These are phyloP conservation scores for Dactylellina drechsleri DNA, from an alignment of 2,329 filamentous ascomycete genomes.

Conservation along the genomic window DNA sequence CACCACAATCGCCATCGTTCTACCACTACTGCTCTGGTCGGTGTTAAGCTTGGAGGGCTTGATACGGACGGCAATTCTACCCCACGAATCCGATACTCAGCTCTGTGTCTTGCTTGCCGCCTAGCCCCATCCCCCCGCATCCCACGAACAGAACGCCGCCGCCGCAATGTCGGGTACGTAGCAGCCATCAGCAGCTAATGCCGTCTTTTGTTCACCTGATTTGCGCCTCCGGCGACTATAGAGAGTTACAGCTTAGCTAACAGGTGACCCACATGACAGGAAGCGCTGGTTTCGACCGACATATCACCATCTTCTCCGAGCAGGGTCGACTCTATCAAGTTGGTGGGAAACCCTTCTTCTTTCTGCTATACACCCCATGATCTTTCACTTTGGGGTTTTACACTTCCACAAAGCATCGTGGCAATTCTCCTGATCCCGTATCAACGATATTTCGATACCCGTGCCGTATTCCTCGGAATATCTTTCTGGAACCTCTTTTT, in stretches of 20 bases:
- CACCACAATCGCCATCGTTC: slow-evolving; percentile 11
- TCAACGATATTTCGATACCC: slow-evolving; percentile 15
- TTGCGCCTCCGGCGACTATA: neutral
- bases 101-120: neutral
- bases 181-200: slow-evolving; percentile 10
- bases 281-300: slow-evolving; percentile 92
- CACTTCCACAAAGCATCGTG: slow-evolving; percentile 35
- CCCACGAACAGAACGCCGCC: slow-evolving; percentile 19
- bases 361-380: slow-evolving; percentile 17
- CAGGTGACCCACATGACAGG: slow-evolving; percentile 64
- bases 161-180: slow-evolving; percentile 52
- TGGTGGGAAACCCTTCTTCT: slow-evolving; percentile 71
- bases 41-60: neutral
- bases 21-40: neutral
- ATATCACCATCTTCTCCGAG: slow-evolving; percentile 99
- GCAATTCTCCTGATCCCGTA: slow-evolving; percentile 40
- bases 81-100: neutral
- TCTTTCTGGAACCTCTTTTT: slow-evolving; percentile 16
- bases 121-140: neutral
- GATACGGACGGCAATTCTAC: too few species aligned
- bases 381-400: slow-evolving; percentile 13
- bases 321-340: slow-evolving; percentile 99
- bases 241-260: slow-evolving; percentile 23
- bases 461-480: slow-evolving; percentile 34
- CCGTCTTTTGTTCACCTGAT: slow-evolving; percentile 22